Conservation (phyloP, 345 rosid species). For the Excoecaria agallocha region DNA sequence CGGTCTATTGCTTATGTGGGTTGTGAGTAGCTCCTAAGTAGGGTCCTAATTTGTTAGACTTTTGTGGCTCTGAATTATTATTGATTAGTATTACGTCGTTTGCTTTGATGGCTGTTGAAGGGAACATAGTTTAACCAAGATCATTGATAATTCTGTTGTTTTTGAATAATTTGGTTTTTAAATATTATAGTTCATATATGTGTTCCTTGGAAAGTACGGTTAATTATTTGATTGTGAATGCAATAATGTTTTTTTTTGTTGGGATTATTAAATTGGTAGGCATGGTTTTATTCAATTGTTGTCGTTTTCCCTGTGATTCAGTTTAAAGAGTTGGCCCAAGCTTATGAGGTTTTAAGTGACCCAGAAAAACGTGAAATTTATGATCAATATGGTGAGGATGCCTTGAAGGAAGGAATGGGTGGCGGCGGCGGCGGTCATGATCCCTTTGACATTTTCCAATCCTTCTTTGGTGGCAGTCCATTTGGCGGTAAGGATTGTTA, state of each 20-base stretch:
- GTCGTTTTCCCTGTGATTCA: conserved; percentile 22
- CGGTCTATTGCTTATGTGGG: too few species aligned
- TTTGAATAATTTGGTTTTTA: too few species aligned
- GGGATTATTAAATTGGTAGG: not conserved
- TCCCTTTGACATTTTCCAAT: conserved; percentile 81
- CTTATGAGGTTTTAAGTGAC: conserved; percentile 83
- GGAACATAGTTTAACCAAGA: too few species aligned
- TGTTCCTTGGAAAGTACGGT: too few species aligned
- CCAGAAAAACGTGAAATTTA: conserved; percentile 89
- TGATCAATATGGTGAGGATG: conserved; percentile 89
- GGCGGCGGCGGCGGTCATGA: conserved; percentile 65
- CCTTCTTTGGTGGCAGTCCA: conserved; percentile 73
- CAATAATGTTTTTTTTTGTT: not conserved
- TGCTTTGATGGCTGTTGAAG: too few species aligned
- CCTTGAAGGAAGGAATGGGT: conserved; percentile 92
- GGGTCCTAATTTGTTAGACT: too few species aligned
- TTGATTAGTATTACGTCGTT: too few species aligned
- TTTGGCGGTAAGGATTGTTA: conserved; percentile 51
- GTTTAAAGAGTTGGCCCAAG: conserved; percentile 92
- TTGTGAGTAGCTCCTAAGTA: too few species aligned
- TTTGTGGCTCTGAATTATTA: too few species aligned
- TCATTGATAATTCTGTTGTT: too few species aligned
- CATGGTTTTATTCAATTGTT: not conserved
- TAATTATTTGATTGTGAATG: not conserved
- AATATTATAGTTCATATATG: too few species aligned